Percentiles rank a stretch among this genome's conserved stretches.
These are phyloP conservation scores for Primulina tabacum DNA, from an alignment of 257 asterid genomes.

Conservation along the genomic window DNA sequence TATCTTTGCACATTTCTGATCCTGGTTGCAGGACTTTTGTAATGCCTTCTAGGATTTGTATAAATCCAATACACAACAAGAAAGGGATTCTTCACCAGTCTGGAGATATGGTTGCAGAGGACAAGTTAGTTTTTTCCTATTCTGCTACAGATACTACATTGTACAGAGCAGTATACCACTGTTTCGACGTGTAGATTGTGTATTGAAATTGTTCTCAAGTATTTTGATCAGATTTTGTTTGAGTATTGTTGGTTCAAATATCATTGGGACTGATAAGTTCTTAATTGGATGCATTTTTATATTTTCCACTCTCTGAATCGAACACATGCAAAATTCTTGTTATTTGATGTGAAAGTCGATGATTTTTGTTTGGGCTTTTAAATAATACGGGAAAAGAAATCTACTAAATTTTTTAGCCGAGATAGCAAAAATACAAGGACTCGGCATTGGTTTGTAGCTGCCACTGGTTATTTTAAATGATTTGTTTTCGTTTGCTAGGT, in stretches of 20 bases:
- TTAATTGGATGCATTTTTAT: neutral
- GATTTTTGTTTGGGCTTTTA: neutral
- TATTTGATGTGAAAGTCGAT: neutral
- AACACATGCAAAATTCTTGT: neutral
- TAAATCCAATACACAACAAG: constrained; percentile 84
- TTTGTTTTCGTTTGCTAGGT: constrained; percentile 44
- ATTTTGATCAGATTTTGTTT: neutral
- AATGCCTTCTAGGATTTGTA: constrained; percentile 94
- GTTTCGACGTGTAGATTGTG: neutral
- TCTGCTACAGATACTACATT: neutral
- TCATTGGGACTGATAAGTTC: neutral
- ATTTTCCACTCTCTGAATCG: neutral
- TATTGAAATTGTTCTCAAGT: constrained; percentile 12
- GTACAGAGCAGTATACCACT: neutral
- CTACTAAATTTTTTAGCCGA: neutral
- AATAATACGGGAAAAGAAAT: neutral
- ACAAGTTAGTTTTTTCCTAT: constrained; percentile 46
- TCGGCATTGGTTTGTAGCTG: neutral
- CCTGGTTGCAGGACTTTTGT: constrained; percentile 79
- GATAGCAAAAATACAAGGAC: neutral
- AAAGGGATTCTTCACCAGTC: constrained; percentile 81
- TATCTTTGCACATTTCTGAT: constrained; percentile 9
- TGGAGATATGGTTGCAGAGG: constrained; percentile 48
- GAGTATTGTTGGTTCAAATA: neutral
- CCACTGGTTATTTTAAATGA: neutral